Evolutionary conservation across 176 grass and related monocot species (phyloP), one percentile per base, ranked within the genome.

Genomic region (Paspalum notatum): DNA sequence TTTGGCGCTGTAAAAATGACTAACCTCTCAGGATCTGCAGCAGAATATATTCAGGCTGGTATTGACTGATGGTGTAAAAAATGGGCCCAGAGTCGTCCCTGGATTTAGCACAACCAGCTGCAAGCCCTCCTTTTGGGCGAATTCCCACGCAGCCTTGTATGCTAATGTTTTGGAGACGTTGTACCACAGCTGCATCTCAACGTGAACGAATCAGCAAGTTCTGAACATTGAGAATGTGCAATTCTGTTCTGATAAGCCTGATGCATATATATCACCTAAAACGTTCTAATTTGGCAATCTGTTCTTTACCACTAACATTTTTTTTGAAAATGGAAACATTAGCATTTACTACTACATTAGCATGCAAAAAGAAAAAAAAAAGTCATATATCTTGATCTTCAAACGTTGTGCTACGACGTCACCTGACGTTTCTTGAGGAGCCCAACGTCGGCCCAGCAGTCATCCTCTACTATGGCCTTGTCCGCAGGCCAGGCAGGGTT

Each of bases 381-480:
- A 32, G n/a, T n/a, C n/a, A n/a, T n/a, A n/a, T n/a, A 17, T 26
- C n/a, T n/a, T n/a, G n/a, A 38, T 55, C 51, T 40, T 40, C n/a
- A n/a, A n/a, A n/a, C n/a, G n/a, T n/a, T n/a, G n/a, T n/a, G n/a
- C n/a, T n/a, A n/a, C n/a, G n/a, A 12, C 5, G 24, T 13, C 22
- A 91, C 92, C 80, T 95, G 46, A 3, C 61, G 52, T 59, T 90
- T 88, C 81, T 88, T 90, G 57, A 80, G 78, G 22, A 82, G 22
- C 9, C 88, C 90, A n/a, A 83, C 32, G 61, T 95, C 90, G 15
- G 86, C 81, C 93, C 90, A 95, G 61, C 61, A 90, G 45, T 90
- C 93, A 1, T 92, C 84, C 0, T 80, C 82, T 48, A 25, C 13
- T 6, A 88, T 22, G 25, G 55, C 73, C 74, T 54, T 72, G 50